A percentile compares a stretch with the other conserved stretches of the same genome.
Evolutionary conservation across 352 stramenopile genomes (phyloP).

Genomic region (Globisporangium uncinulatum): DNA sequence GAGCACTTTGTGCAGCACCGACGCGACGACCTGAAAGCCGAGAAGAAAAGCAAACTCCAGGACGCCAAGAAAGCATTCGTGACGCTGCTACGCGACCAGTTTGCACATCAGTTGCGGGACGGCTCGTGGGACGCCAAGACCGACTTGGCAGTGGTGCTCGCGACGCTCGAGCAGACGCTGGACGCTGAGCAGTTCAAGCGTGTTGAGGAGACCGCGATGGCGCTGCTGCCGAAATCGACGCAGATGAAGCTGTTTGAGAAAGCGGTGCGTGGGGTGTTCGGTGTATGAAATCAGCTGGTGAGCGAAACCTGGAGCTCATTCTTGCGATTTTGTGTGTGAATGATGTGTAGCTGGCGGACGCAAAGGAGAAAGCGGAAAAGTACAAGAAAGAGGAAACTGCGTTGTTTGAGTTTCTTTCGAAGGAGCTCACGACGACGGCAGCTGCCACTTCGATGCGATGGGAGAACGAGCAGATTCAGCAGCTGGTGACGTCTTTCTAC

Average conservation of each 20-base stretch:
- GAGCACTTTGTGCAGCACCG: slow-evolving; percentile 74
- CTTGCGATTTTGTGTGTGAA: not conserved
- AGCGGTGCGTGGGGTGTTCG: slow-evolving; percentile 12
- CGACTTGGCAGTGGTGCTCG: slow-evolving; percentile 47
- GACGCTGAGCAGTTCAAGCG: slow-evolving; percentile 25
- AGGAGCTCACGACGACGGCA: slow-evolving; percentile 18
- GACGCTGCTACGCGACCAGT: slow-evolving; percentile 38
- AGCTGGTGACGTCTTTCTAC: slow-evolving; percentile 11
- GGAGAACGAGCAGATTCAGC: slow-evolving; percentile 6
- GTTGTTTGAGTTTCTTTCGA: slow-evolving; percentile 24
- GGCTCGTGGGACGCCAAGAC: slow-evolving; percentile 41
- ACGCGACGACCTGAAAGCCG: slow-evolving; percentile 62
- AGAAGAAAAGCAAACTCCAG: slow-evolving; percentile 77
- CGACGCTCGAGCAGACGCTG: slow-evolving; percentile 35
- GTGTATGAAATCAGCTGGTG: not conserved
- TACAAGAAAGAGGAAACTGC: slow-evolving; percentile 17
- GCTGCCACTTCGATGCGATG: slow-evolving; percentile 9
- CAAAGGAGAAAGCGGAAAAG: slow-evolving; percentile 16
- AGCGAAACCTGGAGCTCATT: not conserved
- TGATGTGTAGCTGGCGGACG: slow-evolving; percentile 20
- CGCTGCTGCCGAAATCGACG: slow-evolving; percentile 27
- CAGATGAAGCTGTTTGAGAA: slow-evolving; percentile 59
- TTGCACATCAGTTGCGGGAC: slow-evolving; percentile 21
- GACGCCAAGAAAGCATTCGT: slow-evolving; percentile 48
- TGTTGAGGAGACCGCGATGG: slow-evolving; percentile 32